Conservation (phyloP, 176 grass and related monocot genomes). For the Ensete glaucum region DNA sequence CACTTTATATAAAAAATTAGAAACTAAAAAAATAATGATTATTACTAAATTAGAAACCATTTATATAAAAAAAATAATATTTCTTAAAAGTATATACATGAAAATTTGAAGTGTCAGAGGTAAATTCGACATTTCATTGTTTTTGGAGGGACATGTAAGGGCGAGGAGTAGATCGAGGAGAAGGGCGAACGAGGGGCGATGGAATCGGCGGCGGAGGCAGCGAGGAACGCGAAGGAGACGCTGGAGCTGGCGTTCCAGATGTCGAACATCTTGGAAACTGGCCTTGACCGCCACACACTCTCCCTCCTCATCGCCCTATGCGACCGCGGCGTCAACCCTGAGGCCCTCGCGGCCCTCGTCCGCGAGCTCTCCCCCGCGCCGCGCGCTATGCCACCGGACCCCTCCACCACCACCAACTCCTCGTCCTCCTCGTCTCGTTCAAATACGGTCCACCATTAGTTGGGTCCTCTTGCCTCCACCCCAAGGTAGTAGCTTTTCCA, state of each 20-base stretch:
- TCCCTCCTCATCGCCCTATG: constrained; percentile 18
- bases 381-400: neutral
- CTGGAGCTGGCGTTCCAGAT: constrained; percentile 17
- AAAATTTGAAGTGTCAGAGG: too few relatives aligned
- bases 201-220: neutral
- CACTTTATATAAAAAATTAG: too few relatives aligned
- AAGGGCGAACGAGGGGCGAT: neutral
- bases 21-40: too few relatives aligned
- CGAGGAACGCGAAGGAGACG: constrained; percentile 17
- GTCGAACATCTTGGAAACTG: constrained; percentile 14
- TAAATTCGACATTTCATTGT: too few relatives aligned
- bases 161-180: neutral
- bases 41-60: too few relatives aligned
- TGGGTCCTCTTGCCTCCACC: neutral
- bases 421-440: neutral
- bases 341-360: constrained; percentile 12
- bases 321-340: constrained; percentile 12
- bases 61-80: too few relatives aligned
- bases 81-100: too few relatives aligned
- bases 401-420: neutral
- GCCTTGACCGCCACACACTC: constrained; percentile 19
- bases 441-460: neutral
- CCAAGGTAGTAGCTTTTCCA: neutral
- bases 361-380: constrained; percentile 1
- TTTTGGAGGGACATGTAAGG: neutral